phyloP scores from a whole-genome alignment of 768 basidiomycete genomes.

The Tricholomella constricta region DNA sequence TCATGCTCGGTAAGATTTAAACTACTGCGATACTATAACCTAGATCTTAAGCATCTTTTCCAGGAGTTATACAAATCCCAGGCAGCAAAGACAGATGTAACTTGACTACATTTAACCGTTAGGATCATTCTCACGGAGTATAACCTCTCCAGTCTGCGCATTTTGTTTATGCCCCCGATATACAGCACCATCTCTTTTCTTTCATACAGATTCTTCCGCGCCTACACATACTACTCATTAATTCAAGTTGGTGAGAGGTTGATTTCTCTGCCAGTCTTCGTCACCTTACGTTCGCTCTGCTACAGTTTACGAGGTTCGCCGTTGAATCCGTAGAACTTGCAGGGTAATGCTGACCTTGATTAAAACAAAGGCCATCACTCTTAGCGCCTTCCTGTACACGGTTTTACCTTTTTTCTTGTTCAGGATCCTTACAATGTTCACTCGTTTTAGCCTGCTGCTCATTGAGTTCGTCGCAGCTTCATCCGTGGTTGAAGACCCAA shows the following conservation, averaged over 20 bases:
- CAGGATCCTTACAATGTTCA: neutral
- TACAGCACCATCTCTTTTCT: conserved; percentile 85
- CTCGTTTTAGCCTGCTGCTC: conserved; percentile 61
- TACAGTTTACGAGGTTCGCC: no score
- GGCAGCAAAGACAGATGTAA: conserved; percentile 81
- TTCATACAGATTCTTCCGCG: conserved; percentile 81
- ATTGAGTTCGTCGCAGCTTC: conserved; percentile 78
- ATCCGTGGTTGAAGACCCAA: no score
- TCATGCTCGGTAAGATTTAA: no score
- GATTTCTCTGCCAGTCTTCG: neutral
- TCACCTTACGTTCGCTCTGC: no score
- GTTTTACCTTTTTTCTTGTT: conserved; percentile 6
- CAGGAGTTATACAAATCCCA: conserved; percentile 44
- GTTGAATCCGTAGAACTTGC: no score
- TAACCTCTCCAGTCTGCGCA: conserved; percentile 53
- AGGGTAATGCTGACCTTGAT: neutral
- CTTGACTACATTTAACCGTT: neutral
- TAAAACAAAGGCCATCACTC: conserved; percentile 61
- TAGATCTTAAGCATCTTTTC: no score
- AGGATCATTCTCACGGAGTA: neutral
- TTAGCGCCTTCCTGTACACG: conserved; percentile 80
- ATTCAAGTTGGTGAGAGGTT: conserved; percentile 40
- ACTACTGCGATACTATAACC: no score
- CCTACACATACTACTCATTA: conserved; percentile 59
- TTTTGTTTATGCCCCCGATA: conserved; percentile 82